Base-by-base conservation (phyloP, 441 rosid species). In the Eruca vesicaria region DNA sequence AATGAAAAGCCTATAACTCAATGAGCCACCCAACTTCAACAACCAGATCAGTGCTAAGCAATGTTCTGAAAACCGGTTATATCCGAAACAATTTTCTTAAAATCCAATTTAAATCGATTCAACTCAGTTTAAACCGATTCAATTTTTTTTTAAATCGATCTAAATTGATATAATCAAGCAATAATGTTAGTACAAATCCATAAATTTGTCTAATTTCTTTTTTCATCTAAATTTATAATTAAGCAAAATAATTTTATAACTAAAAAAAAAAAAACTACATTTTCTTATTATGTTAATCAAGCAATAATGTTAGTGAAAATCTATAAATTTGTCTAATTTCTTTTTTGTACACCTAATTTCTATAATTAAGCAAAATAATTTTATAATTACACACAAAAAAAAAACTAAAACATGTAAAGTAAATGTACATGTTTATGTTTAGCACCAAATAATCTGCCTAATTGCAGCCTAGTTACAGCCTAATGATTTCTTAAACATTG, bases 11-110 rank as follows among this genome's bases (percentile, higher is more conserved):
- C 66, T 72, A 72, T 52, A 72, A 73, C 72, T 68, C 66, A 63
- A 74, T 79, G 75, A 79, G 82, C 76, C 64, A 69, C 56, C 56
- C 32, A 72, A 78, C 81, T 73, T 62, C 70, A 63, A 66, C 63
- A 71, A 50, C 21, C 80, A 77, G 58, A 63, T 58, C 50, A 64
- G 65, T 36, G 35, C 43, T 20, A 60, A 52, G 55, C 2, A 64
- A 23, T 23, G 26, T 23, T 23, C 26, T 23, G n/a, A n/a, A 23
- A 23, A 9, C 12, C n/a, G n/a, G n/a, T 35, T 35, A 35, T 35
- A 35, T 35, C n/a, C 45, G 12, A 38, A n/a, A 41, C 7, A 9
- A 35, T 35, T 35, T 35, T 35, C 41, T 35, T 35, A 35, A 35
- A 35, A 35, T 33, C 36, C 11, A 9, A 33, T 35, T 35, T 35